Evolutionary conservation across 2,329 filamentous ascomycete species (phyloP), one percentile per base, ranked within the genome.

Genomic region (Hypomyces perniciosus): DNA sequence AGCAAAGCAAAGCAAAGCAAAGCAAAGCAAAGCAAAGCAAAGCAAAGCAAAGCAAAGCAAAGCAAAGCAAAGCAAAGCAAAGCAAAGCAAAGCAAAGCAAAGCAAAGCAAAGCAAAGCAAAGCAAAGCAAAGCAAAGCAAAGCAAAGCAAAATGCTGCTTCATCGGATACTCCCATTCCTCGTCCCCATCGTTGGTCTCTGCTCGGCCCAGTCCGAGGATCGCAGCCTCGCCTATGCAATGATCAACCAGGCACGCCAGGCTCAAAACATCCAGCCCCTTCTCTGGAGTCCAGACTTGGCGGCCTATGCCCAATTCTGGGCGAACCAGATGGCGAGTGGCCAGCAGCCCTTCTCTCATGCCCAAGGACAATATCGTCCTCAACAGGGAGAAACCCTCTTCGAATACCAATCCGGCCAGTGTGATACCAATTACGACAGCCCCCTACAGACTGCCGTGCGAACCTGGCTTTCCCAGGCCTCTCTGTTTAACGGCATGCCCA

Each of bases 361-460:
- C 4, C 57, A 62, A 8, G 60, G 60, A 3, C 45, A 57, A 31
- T 58, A 62, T 10, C 64, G 67, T 4, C 65, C 64, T 4, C 52
- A 56, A n/a, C 67, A 70, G 43, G 67, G 67, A 38, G 67, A 70
- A 51, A 66, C 59, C 10, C 58, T 69, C 34, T 68, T 64, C 50
- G 61, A 63, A 30, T 60, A 66, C 34, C 56, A 61, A 8, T 61
- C 66, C 2, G 55, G 56, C 5, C 60, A 63, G 37, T 68, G 65
- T 38, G 60, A 67, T 47, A 40, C 50, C 4, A 55, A 55, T 10
- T 65, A 66, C 40, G 60, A 63, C 27, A 59, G 40, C 9, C 66
- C 65, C 30, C 44, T 68, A 13, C 61, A 65, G 42, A 58, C 60
- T 3, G 64, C 64, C 5, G 59, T 62, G 45, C 56, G 53, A 6